These are phyloP conservation scores for Saccharomycopsis hybrid DNA, from an alignment of 1,139 yeast species.

Conservation along the genomic window DNA sequence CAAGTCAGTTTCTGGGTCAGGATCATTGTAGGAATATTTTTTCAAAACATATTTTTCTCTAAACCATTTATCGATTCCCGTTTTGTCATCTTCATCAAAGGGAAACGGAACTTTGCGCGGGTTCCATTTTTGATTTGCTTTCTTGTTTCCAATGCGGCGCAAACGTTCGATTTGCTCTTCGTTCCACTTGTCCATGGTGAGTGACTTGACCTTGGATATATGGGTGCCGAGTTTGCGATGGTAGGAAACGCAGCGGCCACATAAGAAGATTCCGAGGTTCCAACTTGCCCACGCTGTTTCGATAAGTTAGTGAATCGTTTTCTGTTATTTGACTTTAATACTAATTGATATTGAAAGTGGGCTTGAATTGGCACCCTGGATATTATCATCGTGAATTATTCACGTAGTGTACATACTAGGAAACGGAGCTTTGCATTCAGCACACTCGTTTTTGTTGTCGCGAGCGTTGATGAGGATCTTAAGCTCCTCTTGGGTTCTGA, in stretches of 20 bases:
- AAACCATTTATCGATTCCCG: slow-evolving; percentile 17
- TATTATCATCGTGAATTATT: too few species aligned
- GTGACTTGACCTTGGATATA: slow-evolving; percentile 64
- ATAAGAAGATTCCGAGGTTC: slow-evolving; percentile 56
- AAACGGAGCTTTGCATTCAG: slow-evolving; percentile 59
- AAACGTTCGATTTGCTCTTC: slow-evolving; percentile 49
- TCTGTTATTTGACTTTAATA: too few species aligned
- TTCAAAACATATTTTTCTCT: slow-evolving; percentile 16
- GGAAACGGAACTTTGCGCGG: slow-evolving; percentile 60
- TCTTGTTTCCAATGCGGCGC: slow-evolving; percentile 53
- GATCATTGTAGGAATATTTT: slow-evolving; percentile 8
- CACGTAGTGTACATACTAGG: slow-evolving; percentile 50
- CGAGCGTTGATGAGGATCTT: slow-evolving; percentile 35
- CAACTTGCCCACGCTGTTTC: slow-evolving; percentile 39
- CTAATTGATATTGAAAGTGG: too few species aligned
- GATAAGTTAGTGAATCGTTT: not conserved
- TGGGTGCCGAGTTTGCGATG: slow-evolving; percentile 69
- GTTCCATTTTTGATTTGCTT: slow-evolving; percentile 58
- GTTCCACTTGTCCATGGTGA: slow-evolving; percentile 78
- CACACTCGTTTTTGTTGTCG: slow-evolving; percentile 55
- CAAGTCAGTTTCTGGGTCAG: too few species aligned
- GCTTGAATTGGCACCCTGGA: too few species aligned
- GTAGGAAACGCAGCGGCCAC: slow-evolving; percentile 73
- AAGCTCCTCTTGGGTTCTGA: slow-evolving; percentile 28
- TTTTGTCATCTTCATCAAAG: slow-evolving; percentile 55